Base-by-base conservation (phyloP, 164 flowering plant species). In the Brasenia schreberi region DNA sequence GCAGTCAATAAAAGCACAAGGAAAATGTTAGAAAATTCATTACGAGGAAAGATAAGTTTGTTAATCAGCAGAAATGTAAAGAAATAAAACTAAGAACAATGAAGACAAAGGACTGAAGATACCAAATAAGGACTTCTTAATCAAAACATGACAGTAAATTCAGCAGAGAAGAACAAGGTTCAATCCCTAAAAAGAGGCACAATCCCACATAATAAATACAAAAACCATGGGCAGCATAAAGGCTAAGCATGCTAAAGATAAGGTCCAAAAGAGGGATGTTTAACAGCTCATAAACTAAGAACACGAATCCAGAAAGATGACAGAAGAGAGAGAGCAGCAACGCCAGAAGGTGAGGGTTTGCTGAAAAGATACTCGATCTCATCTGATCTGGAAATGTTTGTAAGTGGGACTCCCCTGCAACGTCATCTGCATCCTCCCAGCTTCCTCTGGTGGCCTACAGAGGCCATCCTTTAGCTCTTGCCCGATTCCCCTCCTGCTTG, bases 241-340 rank as follows among this genome's bases (percentile, higher is more conserved):
- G n/a, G n/a, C n/a, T n/a, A n/a, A n/a, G n/a, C n/a, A n/a, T n/a
- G n/a, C n/a, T n/a, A n/a, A n/a, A n/a, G n/a, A n/a, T 43, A 33
- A 14, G 18, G 19, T 18, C 56, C 19, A n/a, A 63, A 56, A 19
- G 12, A 18, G 42, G n/a, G 43, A 18, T 59, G 45, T 67, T 58
- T 64, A 33, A 64, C 61, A 64, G 43, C 64, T 10, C 23, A n/a
- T n/a, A 18, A 43, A 64, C 19, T 43, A 18, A 61, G 59, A 56
- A 45, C 64, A 69, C n/a, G 71, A 70, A 44, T 44, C 0, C 52
- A 44, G 52, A 66, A 67, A 64, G 66, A 65, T 87, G 96, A 90
- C 96, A 90, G 96, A 85, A 90, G 96, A 90, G 85, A 90, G 93
- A 72, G 90, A 90, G 93, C 96, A 44, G 52, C 52, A 44, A 75